These are phyloP conservation scores for Fraxinus pennsylvanica DNA, from an alignment of 257 asterid species.

Conservation along the genomic window DNA sequence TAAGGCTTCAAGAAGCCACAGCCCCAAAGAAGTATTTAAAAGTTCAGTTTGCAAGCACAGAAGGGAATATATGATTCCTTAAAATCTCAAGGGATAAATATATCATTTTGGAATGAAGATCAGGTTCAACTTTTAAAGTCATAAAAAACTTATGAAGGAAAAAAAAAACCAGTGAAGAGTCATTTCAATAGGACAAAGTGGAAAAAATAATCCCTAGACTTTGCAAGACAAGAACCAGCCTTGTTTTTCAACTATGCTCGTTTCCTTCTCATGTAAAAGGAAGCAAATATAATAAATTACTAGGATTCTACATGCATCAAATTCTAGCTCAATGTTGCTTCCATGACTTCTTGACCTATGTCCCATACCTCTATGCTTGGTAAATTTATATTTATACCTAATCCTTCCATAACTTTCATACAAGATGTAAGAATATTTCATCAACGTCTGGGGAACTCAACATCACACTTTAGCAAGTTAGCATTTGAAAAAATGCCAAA, in stretches of 20 bases:
- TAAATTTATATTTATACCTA: neutral
- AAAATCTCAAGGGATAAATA: too few relatives aligned
- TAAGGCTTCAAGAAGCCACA: too few relatives aligned
- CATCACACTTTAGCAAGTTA: neutral
- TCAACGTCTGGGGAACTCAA: neutral
- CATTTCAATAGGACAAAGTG: neutral
- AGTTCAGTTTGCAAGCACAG: too few relatives aligned
- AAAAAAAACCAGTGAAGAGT: too few relatives aligned
- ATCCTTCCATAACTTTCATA: neutral
- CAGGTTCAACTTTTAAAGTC: too few relatives aligned
- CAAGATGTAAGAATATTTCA: too few relatives aligned
- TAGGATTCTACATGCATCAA: neutral
- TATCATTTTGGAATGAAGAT: too few relatives aligned
- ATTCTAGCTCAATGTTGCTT: neutral
- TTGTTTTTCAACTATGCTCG: neutral
- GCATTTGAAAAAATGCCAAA: neutral
- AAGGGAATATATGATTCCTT: too few relatives aligned
- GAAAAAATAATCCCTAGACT: neutral
- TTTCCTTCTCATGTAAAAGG: neutral
- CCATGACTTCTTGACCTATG: too few relatives aligned
- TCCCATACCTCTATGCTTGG: neutral
- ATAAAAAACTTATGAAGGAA: too few relatives aligned
- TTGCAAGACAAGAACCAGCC: neutral
- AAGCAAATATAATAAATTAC: neutral
- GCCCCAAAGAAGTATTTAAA: too few relatives aligned